Conservation (phyloP, 768 basidiomycete genomes). For the Kwoniella sp. region DNA sequence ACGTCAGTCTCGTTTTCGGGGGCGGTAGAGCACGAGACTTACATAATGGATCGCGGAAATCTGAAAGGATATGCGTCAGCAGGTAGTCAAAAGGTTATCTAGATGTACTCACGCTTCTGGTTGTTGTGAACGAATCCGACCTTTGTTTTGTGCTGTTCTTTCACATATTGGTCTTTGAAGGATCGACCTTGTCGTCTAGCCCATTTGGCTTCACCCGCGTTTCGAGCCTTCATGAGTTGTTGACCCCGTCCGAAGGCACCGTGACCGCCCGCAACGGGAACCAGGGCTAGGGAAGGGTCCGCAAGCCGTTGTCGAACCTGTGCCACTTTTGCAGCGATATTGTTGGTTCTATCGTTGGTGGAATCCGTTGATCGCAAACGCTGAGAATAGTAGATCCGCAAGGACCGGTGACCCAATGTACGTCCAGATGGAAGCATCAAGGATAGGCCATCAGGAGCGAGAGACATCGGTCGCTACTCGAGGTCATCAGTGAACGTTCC, state of each 20-base stretch:
- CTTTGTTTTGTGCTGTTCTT: slow-evolving; percentile 81
- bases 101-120: slow-evolving; percentile 65
- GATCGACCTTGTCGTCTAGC: slow-evolving; percentile 83
- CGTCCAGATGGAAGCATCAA: slow-evolving; percentile 91
- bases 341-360: slow-evolving; percentile 52
- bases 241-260: slow-evolving; percentile 82
- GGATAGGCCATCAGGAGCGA: slow-evolving; percentile 61
- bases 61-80: slow-evolving; percentile 15
- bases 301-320: slow-evolving; percentile 73
- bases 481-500: neutral
- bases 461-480: slow-evolving; percentile 69
- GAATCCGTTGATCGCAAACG: slow-evolving; percentile 60
- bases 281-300: slow-evolving; percentile 80
- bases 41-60: slow-evolving; percentile 49
- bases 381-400: slow-evolving; percentile 84
- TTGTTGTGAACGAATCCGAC: slow-evolving; percentile 76
- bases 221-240: slow-evolving; percentile 83
- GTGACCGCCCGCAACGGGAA: slow-evolving; percentile 80
- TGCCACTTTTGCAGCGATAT: slow-evolving; percentile 70
- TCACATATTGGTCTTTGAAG: slow-evolving; percentile 74
- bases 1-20: too few species aligned
- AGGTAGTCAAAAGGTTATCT: neutral
- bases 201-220: slow-evolving; percentile 91
- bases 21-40: too few species aligned
- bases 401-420: slow-evolving; percentile 85